Evolutionary conservation across 1,139 yeast species (phyloP).

Genomic region (Taiozyma sp.): DNA sequence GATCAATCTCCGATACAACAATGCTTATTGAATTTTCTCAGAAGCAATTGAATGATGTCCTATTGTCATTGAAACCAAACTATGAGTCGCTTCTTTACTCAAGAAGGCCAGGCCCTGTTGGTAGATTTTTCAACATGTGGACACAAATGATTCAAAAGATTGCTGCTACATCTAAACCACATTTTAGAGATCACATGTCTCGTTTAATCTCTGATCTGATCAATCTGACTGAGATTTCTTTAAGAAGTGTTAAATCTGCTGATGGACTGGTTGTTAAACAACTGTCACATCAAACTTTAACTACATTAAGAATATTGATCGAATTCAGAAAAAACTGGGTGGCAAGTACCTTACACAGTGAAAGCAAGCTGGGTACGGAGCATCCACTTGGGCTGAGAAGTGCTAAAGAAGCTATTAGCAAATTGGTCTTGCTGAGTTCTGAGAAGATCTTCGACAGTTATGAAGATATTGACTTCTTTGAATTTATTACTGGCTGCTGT

Average conservation of each 20-base stretch:
- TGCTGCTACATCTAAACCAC: conserved; percentile 12
- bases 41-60: conserved; percentile 1
- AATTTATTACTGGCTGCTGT: conserved; percentile 40
- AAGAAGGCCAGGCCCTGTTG: conserved; percentile 1
- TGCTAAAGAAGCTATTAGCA: conserved; percentile 28
- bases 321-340: conserved; percentile 34
- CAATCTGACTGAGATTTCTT: conserved; percentile 57
- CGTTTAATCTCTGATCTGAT: conserved; percentile 48
- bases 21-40: conserved; percentile 3
- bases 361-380: not conserved
- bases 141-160: conserved; percentile 5
- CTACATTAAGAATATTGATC: conserved; percentile 49
- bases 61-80: conserved; percentile 3
- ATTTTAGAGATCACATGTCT: conserved; percentile 18
- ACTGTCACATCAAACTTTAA: conserved; percentile 52
- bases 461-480: conserved; percentile 48
- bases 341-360: not conserved
- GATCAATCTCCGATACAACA: conserved; percentile 6
- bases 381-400: not conserved
- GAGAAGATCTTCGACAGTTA: conserved; percentile 22
- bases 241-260: conserved; percentile 48
- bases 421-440: conserved; percentile 31
- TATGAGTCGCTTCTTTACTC: conserved; percentile 5
- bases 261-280: conserved; percentile 44
- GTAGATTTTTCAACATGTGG: conserved; percentile 7